These are phyloP conservation scores for Fusarium oxysporum DNA, from an alignment of 2,329 filamentous ascomycete species.

Conservation along the genomic window DNA sequence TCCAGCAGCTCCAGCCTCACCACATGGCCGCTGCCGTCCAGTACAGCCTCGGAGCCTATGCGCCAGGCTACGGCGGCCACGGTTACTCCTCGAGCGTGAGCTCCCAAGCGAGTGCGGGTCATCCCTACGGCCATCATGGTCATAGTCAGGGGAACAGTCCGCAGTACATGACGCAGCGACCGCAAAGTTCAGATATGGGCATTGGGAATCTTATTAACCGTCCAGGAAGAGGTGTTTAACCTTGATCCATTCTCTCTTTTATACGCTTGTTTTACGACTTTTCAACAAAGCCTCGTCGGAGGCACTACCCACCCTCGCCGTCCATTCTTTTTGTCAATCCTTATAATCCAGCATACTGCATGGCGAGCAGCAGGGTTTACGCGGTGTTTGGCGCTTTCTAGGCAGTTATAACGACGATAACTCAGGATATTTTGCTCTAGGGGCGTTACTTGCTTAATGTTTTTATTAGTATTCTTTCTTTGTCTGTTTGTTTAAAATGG, in stretches of 20 bases:
- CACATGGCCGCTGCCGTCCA: constrained; percentile 36
- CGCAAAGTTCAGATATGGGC: constrained; percentile 70
- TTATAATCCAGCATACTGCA: constrained; percentile 30
- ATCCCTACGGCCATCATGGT: constrained; percentile 49
- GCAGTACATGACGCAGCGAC: constrained; percentile 59
- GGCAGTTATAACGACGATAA: constrained; percentile 41
- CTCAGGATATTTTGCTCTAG: constrained; percentile 6
- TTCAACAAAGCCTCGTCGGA: neutral
- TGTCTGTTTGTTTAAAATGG: constrained; percentile 31
- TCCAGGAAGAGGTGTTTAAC: constrained; percentile 48
- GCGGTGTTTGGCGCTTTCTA: constrained; percentile 34
- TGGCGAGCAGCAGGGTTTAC: constrained; percentile 37
- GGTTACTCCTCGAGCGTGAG: constrained; percentile 67
- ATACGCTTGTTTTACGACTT: neutral
- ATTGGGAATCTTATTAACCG: constrained; percentile 70
- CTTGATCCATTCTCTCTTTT: neutral
- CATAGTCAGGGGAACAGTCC: constrained; percentile 57
- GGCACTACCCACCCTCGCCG: constrained; percentile 17
- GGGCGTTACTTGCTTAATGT: constrained; percentile 34
- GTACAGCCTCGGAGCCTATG: constrained; percentile 44
- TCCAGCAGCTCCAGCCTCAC: constrained; percentile 46
- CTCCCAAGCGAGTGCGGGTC: constrained; percentile 56
- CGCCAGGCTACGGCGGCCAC: constrained; percentile 47
- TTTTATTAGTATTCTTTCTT: constrained; percentile 12
- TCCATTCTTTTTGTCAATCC: constrained; percentile 39